Base-by-base conservation (phyloP, 106 monocot species). In the Dioscorea zingiberensis region DNA sequence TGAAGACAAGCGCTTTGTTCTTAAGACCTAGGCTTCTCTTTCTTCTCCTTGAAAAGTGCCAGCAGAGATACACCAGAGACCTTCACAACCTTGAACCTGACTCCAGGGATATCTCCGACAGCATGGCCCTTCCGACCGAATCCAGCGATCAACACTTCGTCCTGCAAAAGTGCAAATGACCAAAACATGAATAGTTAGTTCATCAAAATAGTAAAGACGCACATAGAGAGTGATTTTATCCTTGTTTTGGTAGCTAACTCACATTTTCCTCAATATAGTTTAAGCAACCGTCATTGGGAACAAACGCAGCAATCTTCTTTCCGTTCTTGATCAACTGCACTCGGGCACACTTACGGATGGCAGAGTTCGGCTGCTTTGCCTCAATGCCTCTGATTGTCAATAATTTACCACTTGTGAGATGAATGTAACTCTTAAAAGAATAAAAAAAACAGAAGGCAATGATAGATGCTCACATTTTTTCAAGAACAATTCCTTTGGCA, bases 71-170 rank as follows among this genome's bases (percentile, higher is more conserved):
- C 83, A 28, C 83, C 83, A 17, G 83, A 83, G 7, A 83, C 83
- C 64, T 83, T 83, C 44, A 83, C 83, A 48, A 83, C 83, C 72
- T 83, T 83, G 65, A 83, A 85, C 57, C 80, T 64, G 13, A 85
- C 84, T 48, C 80, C 84, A 21, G 84, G 84, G 76, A 85, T 85
- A 85, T 85, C 84, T 73, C 84, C 84, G 0, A 85, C 80, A 15
- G 84, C 84, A 67, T 85, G 80, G 0, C 72, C 78, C 62, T 73
- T 78, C 18, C 78, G 78, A 27, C 78, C 78, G 38, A 78, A 78
- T 11, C 84, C 84, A 30, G 80, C 84, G 62, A 85, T 85, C 55
- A 85, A 19, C 49, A 85, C 84, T 54, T 85, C 84, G 58, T 85
- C 84, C 83, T 83, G 69, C 18, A 68, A 2, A 63, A 1, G 24